Evolutionary conservation across 176 grass and related monocot species (phyloP).

Genomic region (Zoysia japonica): DNA sequence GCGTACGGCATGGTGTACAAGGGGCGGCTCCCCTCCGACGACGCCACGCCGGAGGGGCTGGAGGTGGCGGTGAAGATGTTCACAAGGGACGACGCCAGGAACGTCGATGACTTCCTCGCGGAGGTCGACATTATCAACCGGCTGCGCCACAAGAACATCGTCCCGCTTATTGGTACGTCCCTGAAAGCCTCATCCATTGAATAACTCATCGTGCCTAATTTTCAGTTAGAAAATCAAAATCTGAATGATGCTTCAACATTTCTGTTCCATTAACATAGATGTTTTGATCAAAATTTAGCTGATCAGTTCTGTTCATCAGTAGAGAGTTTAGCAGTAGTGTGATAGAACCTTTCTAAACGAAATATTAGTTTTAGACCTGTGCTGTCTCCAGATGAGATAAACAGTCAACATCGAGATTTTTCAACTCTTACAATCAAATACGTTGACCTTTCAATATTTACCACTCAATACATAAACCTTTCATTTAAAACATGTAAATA

Average conservation of each 20-base stretch:
- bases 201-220: neutral
- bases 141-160: conserved; percentile 59
- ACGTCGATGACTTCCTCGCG: conserved; percentile 49
- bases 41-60: neutral
- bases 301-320: neutral
- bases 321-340: neutral
- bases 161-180: conserved; percentile 48
- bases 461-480: no score
- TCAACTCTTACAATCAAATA: no score
- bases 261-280: neutral
- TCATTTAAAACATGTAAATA: no score
- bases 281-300: neutral
- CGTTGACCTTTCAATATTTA: no score
- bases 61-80: conserved; percentile 64
- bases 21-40: conserved; percentile 34
- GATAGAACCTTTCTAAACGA: neutral
- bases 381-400: neutral
- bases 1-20: conserved; percentile 55
- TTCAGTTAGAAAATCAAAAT: neutral
- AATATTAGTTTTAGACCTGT: neutral
- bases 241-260: no score
- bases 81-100: conserved; percentile 32
- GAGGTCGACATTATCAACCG: conserved; percentile 68
- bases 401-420: no score
- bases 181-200: no score